Conservation (phyloP, 176 grass and related monocot species). For the Phoenix dactylifera region DNA sequence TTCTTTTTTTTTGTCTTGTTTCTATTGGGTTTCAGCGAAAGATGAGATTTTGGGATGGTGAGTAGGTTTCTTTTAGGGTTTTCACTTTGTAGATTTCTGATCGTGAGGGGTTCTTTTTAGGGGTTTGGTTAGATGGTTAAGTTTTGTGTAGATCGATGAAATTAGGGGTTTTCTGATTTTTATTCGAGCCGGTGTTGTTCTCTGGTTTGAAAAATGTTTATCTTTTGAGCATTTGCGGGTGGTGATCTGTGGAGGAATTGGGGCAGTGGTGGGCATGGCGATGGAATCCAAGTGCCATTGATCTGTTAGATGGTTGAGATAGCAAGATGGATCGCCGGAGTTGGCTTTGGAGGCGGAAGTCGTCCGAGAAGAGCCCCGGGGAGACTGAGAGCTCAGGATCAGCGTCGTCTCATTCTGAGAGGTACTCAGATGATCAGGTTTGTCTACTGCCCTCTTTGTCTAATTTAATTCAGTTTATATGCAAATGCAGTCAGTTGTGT, state of each 20-base stretch:
- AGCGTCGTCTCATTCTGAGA: slow-evolving; percentile 16
- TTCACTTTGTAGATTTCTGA: background rate
- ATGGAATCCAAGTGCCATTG: background rate
- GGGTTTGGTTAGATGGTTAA: background rate
- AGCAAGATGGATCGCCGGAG: slow-evolving; percentile 40
- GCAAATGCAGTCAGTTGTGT: no score
- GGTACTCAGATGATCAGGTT: slow-evolving; percentile 43
- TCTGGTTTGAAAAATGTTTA: no score
- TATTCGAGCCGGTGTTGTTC: no score
- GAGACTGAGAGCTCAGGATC: slow-evolving; percentile 36
- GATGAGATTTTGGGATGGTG: slow-evolving; percentile 29
- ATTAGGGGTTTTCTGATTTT: slow-evolving; percentile 1
- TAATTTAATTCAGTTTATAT: background rate
- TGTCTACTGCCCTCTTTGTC: slow-evolving; percentile 7
- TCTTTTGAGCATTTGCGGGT: slow-evolving; percentile 14
- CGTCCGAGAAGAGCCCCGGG: slow-evolving; percentile 37
- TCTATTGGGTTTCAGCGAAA: slow-evolving; percentile 17
- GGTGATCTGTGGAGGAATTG: background rate
- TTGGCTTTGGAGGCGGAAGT: slow-evolving; percentile 42
- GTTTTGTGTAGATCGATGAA: slow-evolving; percentile 8
- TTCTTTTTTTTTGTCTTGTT: background rate
- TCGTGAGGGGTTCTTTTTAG: background rate
- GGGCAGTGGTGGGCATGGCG: slow-evolving; percentile 1
- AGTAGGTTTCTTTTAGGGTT: slow-evolving; percentile 9
- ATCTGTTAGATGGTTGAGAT: slow-evolving; percentile 20